Percentiles rank a stretch among this genome's conserved stretches.
These are phyloP conservation scores for Penicillium sp. DNA, from an alignment of 2,329 filamentous ascomycete species.

Conservation along the genomic window DNA sequence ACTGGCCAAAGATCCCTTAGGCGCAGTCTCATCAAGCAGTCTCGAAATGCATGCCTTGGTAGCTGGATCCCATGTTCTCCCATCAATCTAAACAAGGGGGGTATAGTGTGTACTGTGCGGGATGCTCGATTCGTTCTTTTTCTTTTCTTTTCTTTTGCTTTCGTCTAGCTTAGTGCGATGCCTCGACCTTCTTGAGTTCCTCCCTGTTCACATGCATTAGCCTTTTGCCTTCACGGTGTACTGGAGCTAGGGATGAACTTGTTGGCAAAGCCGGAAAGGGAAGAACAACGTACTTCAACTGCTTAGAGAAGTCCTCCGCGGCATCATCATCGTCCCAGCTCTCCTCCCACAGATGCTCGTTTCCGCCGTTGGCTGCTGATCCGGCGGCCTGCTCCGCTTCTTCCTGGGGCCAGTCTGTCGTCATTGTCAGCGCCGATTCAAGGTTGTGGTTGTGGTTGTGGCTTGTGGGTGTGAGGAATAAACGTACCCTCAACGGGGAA, in stretches of 20 bases:
- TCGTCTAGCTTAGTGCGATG: slow-evolving; percentile 61
- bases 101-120: slow-evolving; percentile 8
- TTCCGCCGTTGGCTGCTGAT: slow-evolving; percentile 50
- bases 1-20: too few relatives aligned
- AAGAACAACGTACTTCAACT: slow-evolving; percentile 71
- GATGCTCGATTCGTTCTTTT: neutral
- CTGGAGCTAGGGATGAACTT: neutral
- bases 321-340: slow-evolving; percentile 99
- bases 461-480: neutral
- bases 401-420: slow-evolving; percentile 83
- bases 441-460: neutral
- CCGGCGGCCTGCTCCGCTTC: slow-evolving; percentile 71
- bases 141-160: slow-evolving; percentile 11
- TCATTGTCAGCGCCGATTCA: slow-evolving; percentile 10
- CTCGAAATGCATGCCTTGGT: neutral
- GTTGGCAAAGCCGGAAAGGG: neutral
- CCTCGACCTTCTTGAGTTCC: slow-evolving; percentile 91
- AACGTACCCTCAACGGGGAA: slow-evolving; percentile 85
- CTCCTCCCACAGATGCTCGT: slow-evolving; percentile 94
- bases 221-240: neutral
- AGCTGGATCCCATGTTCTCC: neutral
- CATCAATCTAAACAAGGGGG: neutral
- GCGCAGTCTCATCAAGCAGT: neutral
- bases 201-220: slow-evolving; percentile 40
- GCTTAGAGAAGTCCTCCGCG: slow-evolving; percentile 90